Conservation (phyloP, 2,329 filamentous ascomycete species). For the Colletotrichum falcatum region DNA sequence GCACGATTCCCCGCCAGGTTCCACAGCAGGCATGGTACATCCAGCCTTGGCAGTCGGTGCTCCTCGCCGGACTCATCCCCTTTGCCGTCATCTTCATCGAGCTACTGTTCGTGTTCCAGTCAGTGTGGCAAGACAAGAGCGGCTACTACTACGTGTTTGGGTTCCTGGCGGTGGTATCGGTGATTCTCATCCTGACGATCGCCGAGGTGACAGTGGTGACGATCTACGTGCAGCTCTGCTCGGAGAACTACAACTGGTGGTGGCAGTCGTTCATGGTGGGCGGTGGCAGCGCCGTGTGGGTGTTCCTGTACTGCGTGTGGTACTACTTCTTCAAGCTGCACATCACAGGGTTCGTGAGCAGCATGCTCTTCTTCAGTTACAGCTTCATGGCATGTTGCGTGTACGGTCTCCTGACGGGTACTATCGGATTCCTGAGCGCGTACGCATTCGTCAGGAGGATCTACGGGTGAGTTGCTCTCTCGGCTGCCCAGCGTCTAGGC, state of each 20-base stretch:
- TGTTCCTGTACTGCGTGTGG: constrained; percentile 86
- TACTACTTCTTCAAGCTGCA: constrained; percentile 86
- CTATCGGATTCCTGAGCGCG: constrained; percentile 84
- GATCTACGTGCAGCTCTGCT: constrained; percentile 84
- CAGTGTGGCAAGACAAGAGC: constrained; percentile 89
- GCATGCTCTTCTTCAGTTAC: constrained; percentile 87
- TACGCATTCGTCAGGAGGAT: constrained; percentile 88
- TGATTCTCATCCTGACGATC: constrained; percentile 80
- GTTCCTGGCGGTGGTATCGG: constrained; percentile 80
- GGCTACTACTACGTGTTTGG: constrained; percentile 95
- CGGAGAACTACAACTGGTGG: constrained; percentile 93
- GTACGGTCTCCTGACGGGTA: constrained; percentile 85
- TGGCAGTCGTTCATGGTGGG: constrained; percentile 89
- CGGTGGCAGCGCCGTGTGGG: constrained; percentile 81
- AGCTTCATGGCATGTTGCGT: constrained; percentile 84
- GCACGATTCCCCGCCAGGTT: constrained; percentile 77
- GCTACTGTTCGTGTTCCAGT: constrained; percentile 87
- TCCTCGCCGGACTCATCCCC: constrained; percentile 82
- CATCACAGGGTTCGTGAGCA: constrained; percentile 83
- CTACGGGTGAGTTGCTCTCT: constrained; percentile 71
- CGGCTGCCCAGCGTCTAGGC: background rate
- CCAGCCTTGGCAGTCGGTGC: constrained; percentile 69
- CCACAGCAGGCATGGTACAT: constrained; percentile 83
- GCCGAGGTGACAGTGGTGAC: constrained; percentile 87
- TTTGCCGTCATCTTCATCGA: constrained; percentile 93